Conservation (phyloP, 2,329 filamentous ascomycete genomes). For the Colletotrichum salicis region DNA sequence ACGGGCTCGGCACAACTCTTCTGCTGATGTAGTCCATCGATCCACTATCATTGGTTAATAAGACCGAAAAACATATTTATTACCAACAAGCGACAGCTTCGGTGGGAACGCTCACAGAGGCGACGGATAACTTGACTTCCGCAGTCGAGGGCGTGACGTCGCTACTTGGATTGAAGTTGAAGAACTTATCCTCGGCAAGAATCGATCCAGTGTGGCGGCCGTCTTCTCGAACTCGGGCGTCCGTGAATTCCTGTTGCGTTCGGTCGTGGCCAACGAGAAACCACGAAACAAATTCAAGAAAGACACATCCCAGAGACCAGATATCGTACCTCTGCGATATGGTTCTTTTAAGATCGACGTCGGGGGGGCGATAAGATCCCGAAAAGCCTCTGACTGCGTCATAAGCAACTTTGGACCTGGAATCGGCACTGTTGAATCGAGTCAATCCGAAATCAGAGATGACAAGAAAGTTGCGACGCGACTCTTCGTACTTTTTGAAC, state of each 20-base stretch:
- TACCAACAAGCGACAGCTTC: not conserved
- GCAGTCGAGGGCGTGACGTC: not conserved
- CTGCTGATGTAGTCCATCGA: not conserved
- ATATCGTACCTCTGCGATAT: constrained; percentile 11
- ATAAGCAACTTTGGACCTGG: not conserved
- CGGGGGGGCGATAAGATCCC: not conserved
- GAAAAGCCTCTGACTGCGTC: not conserved
- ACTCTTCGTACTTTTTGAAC: constrained; percentile 8
- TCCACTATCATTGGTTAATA: not conserved
- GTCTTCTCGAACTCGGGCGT: not conserved
- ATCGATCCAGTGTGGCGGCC: not conserved
- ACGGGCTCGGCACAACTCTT: not conserved
- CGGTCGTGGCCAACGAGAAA: not conserved
- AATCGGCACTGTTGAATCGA: not conserved
- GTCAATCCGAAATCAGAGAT: constrained; percentile 16
- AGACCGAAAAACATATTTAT: not conserved
- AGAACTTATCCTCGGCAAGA: not conserved
- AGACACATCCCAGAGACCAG: constrained; percentile 10
- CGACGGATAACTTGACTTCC: not conserved
- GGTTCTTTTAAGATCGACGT: not conserved
- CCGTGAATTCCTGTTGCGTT: not conserved
- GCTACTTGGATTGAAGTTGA: not conserved
- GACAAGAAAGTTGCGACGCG: not conserved
- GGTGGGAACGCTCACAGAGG: not conserved
- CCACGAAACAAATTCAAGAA: constrained; percentile 13